These are phyloP conservation scores for Urochloa ruziziensis DNA, from an alignment of 176 grass and related monocot genomes.

Conservation along the genomic window DNA sequence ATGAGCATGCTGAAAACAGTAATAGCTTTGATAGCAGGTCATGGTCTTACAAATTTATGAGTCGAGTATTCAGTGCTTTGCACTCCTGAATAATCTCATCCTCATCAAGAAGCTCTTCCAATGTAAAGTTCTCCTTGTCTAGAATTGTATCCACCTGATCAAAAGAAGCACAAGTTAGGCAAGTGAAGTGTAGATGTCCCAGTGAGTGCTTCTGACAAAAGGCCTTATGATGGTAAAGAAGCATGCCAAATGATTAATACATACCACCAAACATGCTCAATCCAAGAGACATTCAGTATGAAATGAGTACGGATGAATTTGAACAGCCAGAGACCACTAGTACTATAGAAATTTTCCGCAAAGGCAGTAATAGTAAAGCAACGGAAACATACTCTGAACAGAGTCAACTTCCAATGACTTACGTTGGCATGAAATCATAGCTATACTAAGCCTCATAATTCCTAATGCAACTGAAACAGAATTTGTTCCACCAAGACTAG, in stretches of 20 bases:
- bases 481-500: background rate
- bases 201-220: background rate
- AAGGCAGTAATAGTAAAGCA: background rate
- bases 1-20: background rate
- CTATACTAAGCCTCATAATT: background rate
- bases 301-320: background rate
- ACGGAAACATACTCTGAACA: background rate
- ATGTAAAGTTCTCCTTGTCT: constrained; percentile 86
- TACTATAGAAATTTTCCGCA: background rate
- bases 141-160: constrained; percentile 86
- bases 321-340: background rate
- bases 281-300: background rate
- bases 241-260: background rate
- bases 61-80: constrained; percentile 89
- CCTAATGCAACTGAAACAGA: background rate
- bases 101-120: constrained; percentile 92
- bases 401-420: background rate
- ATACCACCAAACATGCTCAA: background rate
- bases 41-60: constrained; percentile 77
- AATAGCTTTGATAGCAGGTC: background rate
- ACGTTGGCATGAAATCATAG: background rate
- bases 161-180: constrained; percentile 11
- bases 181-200: background rate
- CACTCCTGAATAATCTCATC: constrained; percentile 96
- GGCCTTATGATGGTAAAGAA: background rate